A percentile compares a stretch with the other conserved stretches of the same genome.
Evolutionary conservation across 257 asterid genomes (phyloP).

Genomic region (Jasminum sambac): DNA sequence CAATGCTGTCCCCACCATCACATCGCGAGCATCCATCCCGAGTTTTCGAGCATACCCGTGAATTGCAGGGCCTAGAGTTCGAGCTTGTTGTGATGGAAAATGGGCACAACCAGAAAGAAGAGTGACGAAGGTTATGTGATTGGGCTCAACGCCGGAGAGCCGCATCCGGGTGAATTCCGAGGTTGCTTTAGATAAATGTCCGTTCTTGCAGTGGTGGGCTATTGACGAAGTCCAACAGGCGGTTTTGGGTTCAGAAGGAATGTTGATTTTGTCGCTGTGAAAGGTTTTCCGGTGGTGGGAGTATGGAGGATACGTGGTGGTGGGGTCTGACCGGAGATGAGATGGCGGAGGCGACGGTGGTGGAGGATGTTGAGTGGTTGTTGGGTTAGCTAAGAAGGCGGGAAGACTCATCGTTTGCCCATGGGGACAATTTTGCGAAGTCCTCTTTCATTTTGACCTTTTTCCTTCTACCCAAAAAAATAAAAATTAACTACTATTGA

Average conservation of each 20-base stretch:
- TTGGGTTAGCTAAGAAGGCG: conserved; percentile 30
- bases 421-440: too few species aligned
- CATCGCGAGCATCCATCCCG: conserved; percentile 51
- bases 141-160: conserved; percentile 51
- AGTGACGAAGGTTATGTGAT: conserved; percentile 56
- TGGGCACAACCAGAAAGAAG: conserved; percentile 72
- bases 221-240: conserved; percentile 81
- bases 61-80: conserved; percentile 40
- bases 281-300: conserved; percentile 24
- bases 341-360: conserved; percentile 25
- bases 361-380: conserved; percentile 17
- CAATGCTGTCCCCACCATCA: conserved; percentile 71
- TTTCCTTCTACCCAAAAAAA: too few species aligned
- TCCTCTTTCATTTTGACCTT: too few species aligned
- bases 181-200: conserved; percentile 52
- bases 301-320: conserved; percentile 18
- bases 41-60: conserved; percentile 64
- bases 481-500: too few species aligned
- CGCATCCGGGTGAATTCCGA: conserved; percentile 56
- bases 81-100: conserved; percentile 45
- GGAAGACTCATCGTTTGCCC: conserved; percentile 53
- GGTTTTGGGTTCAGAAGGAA: conserved; percentile 30
- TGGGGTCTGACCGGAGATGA: conserved; percentile 13
- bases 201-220: conserved; percentile 58
- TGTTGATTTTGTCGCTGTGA: conserved; percentile 11